Percentiles rank a stretch among this genome's conserved stretches.
phyloP scores from a whole-genome alignment of 768 basidiomycete species.

The Sarcodon aspratus region DNA sequence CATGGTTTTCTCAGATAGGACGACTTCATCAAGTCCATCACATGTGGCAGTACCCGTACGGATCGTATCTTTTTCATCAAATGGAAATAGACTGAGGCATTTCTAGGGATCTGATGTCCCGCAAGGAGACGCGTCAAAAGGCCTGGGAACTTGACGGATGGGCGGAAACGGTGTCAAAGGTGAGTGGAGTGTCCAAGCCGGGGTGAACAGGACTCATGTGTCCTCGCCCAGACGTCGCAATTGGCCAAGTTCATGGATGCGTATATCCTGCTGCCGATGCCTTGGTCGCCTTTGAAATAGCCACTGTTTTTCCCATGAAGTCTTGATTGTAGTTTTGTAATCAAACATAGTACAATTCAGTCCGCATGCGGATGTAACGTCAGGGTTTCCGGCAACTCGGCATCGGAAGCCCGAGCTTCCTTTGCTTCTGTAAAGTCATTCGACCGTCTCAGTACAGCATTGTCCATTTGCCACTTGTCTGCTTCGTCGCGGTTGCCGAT shows the following conservation, averaged over 20 bases:
- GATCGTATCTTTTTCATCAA: neutral
- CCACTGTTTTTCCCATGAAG: neutral
- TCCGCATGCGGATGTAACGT: no score
- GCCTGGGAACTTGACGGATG: constrained; percentile 95
- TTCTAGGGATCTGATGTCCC: constrained; percentile 37
- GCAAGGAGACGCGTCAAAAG: constrained; percentile 78
- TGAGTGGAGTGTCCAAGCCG: constrained; percentile 14
- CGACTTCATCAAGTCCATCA: constrained; percentile 86
- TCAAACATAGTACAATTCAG: no score
- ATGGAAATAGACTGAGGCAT: neutral
- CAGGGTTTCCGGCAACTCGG: no score
- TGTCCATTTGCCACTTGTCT: neutral
- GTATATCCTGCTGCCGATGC: constrained; percentile 66
- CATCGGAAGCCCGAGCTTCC: no score
- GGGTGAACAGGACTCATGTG: neutral
- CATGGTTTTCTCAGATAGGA: constrained; percentile 89
- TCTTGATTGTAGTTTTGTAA: no score
- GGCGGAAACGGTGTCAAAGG: constrained; percentile 92
- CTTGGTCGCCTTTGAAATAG: constrained; percentile 81
- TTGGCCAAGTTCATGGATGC: constrained; percentile 81
- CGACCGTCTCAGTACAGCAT: neutral
- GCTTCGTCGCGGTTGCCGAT: neutral
- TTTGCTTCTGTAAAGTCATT: no score
- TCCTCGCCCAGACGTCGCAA: constrained; percentile 66
- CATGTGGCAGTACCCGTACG: constrained; percentile 92